Percentiles rank a stretch among this genome's conserved stretches.
Evolutionary conservation across 495 filamentous ascomycete genomes (phyloP).

Genomic region (Penicillium atrosanguineum): DNA sequence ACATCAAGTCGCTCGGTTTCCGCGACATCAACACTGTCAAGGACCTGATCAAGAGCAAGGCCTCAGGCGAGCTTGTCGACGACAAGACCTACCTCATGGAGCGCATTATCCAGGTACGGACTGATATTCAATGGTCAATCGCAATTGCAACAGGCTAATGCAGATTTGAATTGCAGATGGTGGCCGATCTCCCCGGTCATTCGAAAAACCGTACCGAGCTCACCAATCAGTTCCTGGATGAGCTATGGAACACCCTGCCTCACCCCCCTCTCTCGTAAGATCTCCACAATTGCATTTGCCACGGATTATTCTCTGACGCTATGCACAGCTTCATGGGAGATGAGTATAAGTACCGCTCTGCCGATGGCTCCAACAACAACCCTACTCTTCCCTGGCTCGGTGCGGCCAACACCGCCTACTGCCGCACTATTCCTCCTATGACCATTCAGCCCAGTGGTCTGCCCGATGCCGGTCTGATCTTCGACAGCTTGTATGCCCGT

Average conservation of each 20-base stretch:
- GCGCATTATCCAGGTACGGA: conserved; percentile 60
- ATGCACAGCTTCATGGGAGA: conserved; percentile 57
- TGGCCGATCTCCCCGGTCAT: conserved; percentile 58
- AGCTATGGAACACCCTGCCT: conserved; percentile 63
- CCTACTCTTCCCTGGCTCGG: conserved; percentile 55
- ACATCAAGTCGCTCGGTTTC: conserved; percentile 61
- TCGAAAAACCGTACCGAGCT: conserved; percentile 63
- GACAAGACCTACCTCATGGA: conserved; percentile 85
- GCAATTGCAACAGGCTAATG: background rate
- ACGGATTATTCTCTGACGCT: conserved; percentile 8
- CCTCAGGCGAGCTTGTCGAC: conserved; percentile 55
- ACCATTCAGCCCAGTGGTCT: conserved; percentile 51
- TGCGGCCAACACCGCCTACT: conserved; percentile 55
- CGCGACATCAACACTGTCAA: conserved; percentile 56
- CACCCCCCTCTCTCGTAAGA: conserved; percentile 53
- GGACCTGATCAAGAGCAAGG: conserved; percentile 51
- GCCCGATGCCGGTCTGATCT: conserved; percentile 53
- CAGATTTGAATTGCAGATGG: conserved; percentile 43
- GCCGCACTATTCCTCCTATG: conserved; percentile 50
- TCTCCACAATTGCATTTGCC: background rate
- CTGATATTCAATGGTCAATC: background rate
- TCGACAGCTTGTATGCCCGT: conserved; percentile 53
- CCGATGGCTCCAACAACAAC: conserved; percentile 70
- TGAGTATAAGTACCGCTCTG: conserved; percentile 63
- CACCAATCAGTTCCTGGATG: conserved; percentile 66